These are phyloP conservation scores for Gymnopus androsaceus DNA, from an alignment of 1,284 basidiomycete species.

Conservation along the genomic window DNA sequence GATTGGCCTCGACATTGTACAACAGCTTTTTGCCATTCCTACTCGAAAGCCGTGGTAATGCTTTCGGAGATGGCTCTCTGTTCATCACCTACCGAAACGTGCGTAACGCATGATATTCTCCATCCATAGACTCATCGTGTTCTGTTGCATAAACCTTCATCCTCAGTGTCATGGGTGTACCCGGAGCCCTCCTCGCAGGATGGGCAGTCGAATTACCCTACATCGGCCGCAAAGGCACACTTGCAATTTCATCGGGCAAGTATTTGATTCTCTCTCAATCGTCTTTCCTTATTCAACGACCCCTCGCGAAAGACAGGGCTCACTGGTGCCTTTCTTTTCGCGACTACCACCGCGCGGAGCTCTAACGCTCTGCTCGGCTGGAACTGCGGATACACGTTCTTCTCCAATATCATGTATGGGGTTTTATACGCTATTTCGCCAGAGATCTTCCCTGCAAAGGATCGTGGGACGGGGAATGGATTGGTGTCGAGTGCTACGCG, in stretches of 20 bases:
- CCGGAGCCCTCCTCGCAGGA: slow-evolving; percentile 64
- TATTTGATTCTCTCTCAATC: slow-evolving; percentile 15
- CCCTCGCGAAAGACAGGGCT: slow-evolving; percentile 41
- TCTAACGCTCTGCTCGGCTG: slow-evolving; percentile 67
- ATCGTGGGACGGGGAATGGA: slow-evolving; percentile 74
- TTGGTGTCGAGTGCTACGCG: slow-evolving; percentile 61
- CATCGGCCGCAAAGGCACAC: slow-evolving; percentile 63
- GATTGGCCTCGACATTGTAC: slow-evolving; percentile 69
- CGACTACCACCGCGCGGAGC: slow-evolving; percentile 64
- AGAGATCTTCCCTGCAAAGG: slow-evolving; percentile 72
- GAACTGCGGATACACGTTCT: slow-evolving; percentile 66
- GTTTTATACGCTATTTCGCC: slow-evolving; percentile 68
- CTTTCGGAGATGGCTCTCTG: slow-evolving; percentile 58
- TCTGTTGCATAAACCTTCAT: slow-evolving; percentile 54
- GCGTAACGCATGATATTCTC: slow-evolving; percentile 21
- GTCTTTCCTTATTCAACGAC: slow-evolving; percentile 33
- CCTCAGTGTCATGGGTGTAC: slow-evolving; percentile 66
- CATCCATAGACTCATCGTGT: not conserved
- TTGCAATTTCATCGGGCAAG: slow-evolving; percentile 51
- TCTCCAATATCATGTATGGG: slow-evolving; percentile 66
- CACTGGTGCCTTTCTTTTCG: slow-evolving; percentile 71
- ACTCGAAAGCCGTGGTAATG: slow-evolving; percentile 57
- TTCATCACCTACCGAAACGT: slow-evolving; percentile 69
- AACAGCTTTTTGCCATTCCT: slow-evolving; percentile 67
- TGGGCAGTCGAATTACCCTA: slow-evolving; percentile 60